Conservation (phyloP, 345 rosid species). For the Carallia pectinifolia region DNA sequence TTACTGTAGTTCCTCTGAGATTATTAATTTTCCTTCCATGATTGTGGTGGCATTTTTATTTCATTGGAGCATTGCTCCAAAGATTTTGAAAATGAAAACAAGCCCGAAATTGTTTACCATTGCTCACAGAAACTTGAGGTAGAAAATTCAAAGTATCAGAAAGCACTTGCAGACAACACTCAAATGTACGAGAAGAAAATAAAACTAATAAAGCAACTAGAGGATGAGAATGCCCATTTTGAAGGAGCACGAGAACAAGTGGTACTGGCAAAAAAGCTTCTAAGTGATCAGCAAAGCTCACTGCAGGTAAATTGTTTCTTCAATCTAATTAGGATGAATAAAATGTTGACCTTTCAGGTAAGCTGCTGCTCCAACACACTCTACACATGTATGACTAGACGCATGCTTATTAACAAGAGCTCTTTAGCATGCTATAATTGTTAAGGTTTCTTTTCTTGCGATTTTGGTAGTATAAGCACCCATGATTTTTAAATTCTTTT, state of each 20-base stretch:
- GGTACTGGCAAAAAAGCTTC: slow-evolving; percentile 40
- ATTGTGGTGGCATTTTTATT: not conserved
- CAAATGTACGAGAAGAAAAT: slow-evolving; percentile 62
- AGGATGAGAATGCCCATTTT: slow-evolving; percentile 46
- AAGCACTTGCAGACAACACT: slow-evolving; percentile 66
- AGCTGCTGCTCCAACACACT: not conserved
- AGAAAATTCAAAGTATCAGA: slow-evolving; percentile 54
- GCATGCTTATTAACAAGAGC: too few species aligned
- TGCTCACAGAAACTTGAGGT: slow-evolving; percentile 54
- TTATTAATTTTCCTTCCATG: slow-evolving; percentile 6
- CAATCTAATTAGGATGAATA: not conserved
- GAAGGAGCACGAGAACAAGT: slow-evolving; percentile 52
- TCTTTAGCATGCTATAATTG: too few species aligned
- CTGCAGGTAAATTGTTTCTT: slow-evolving; percentile 51
- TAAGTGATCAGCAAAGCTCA: slow-evolving; percentile 48
- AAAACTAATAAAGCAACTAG: slow-evolving; percentile 56
- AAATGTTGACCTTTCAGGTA: not conserved
- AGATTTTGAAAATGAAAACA: slow-evolving; percentile 6
- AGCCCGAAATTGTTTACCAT: slow-evolving; percentile 15
- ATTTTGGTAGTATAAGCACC: too few species aligned
- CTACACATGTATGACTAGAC: not conserved
- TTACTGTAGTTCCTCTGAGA: not conserved
- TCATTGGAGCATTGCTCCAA: not conserved
- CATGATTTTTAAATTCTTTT: too few species aligned
- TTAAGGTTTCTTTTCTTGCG: too few species aligned